Base-by-base conservation (phyloP, 495 filamentous ascomycete species). In the Hypoxylon cercidicola region DNA sequence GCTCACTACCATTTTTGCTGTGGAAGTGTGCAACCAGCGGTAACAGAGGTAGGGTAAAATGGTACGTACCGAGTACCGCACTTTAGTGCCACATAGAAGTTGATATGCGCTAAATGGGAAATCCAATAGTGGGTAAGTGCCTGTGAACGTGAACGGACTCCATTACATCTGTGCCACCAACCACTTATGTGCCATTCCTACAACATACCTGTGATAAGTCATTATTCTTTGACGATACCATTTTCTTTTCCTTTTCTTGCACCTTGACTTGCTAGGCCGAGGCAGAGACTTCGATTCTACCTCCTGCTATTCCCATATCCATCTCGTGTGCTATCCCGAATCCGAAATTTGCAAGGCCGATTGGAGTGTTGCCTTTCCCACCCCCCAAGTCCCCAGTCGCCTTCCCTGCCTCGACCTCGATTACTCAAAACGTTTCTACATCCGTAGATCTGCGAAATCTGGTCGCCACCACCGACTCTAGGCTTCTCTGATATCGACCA, bases 391-490 rank as follows among this genome's bases (percentile, higher is more conserved):
- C 49, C 32, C 37, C 35, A 40, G 34, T 55, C 49, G 54, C 53
- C 41, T 53, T 50, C 47, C 28, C 49, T 63, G 23, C 50, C 55
- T 32, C 23, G 5, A 47, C 47, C 15, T 52, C 64, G 53, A 67
- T 55, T 67, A 59, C 64, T 67, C 41, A 59, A 67, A 54, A 43
- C 18, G 30, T 32, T 59, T 48, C 43, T 55, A 16, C 50, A 23
- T 19, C 23, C 28, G 59, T 62, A 68, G 60, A 62, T 63, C 54
- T 51, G 23, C 65, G 50, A 63, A 41, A 9, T 43, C 49, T 18
- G 10, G n/a, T 67, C 54, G 64, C 64, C 58, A 67, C 58, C 58
- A 10, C 48, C 58, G 58, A 67, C 28, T 45, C 28, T 45, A 67
- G 28, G n/a, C 19, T 41, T 50, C 49, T 49, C 18, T 55, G 28